Conservation (phyloP, 1,284 basidiomycete genomes). For the Leucoagaricus sp. region DNA sequence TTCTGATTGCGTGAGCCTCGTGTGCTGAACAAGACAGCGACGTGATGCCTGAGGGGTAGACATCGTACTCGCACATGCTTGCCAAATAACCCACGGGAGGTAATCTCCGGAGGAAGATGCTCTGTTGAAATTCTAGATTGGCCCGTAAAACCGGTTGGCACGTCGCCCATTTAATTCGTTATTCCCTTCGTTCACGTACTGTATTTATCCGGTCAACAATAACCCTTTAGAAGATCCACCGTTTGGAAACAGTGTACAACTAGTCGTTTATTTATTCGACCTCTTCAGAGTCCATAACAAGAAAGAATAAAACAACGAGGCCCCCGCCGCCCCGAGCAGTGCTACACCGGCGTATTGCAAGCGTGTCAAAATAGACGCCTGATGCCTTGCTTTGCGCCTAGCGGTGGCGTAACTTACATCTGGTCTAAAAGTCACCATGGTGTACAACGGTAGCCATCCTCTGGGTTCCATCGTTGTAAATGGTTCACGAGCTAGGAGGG, state of each 20-base stretch:
- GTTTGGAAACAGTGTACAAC: constrained; percentile 33
- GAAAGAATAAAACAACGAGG: constrained; percentile 30
- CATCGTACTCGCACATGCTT: constrained; percentile 23
- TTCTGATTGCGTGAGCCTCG: constrained; percentile 30
- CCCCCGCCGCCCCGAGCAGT: constrained; percentile 44
- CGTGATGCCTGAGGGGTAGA: constrained; percentile 25
- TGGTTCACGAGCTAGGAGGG: constrained; percentile 44
- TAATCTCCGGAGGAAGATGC: constrained; percentile 26
- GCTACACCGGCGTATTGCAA: constrained; percentile 47
- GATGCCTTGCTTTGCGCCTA: constrained; percentile 60
- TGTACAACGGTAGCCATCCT: constrained; percentile 93
- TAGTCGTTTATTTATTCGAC: constrained; percentile 31
- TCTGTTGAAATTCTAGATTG: constrained; percentile 34
- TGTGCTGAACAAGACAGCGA: constrained; percentile 25
- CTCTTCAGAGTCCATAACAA: constrained; percentile 10
- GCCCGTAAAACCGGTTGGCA: constrained; percentile 21
- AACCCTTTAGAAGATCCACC: constrained; percentile 17
- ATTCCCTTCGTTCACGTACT: constrained; percentile 3
- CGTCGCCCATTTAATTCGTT: constrained; percentile 20
- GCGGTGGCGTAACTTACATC: constrained; percentile 88
- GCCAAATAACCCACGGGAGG: constrained; percentile 26
- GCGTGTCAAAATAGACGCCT: constrained; percentile 51
- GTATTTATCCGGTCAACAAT: constrained; percentile 22
- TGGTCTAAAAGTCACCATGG: constrained; percentile 96
- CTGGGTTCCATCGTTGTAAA: constrained; percentile 57